Conservation (phyloP, 805 yeast species). For the Sungouiella thailandica region DNA sequence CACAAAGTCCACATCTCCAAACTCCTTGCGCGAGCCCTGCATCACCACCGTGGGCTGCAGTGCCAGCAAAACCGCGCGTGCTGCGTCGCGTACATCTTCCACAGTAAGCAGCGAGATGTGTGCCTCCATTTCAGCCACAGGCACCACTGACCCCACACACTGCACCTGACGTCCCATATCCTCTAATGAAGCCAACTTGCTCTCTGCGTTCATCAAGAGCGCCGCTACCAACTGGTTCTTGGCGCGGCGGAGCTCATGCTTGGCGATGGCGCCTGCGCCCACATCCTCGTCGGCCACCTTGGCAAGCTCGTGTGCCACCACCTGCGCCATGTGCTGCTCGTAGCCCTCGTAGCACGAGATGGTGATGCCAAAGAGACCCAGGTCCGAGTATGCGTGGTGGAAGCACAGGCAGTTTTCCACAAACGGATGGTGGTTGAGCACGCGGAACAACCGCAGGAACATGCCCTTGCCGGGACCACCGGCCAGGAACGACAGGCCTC, state of each 20-base stretch:
- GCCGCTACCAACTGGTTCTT: constrained; percentile 88
- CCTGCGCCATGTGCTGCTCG: constrained; percentile 76
- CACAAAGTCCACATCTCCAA: constrained; percentile 76
- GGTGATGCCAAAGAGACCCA: constrained; percentile 88
- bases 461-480: constrained; percentile 99
- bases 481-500: constrained; percentile 96
- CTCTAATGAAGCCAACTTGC: constrained; percentile 89
- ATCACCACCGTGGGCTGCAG: constrained; percentile 82
- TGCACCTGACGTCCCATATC: constrained; percentile 95
- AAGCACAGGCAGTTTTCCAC: constrained; percentile 85
- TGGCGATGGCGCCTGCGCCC: constrained; percentile 53
- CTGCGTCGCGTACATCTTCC: constrained; percentile 66
- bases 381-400: constrained; percentile 84
- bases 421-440: constrained; percentile 85
- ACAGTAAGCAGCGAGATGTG: constrained; percentile 67
- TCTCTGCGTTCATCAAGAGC: constrained; percentile 86
- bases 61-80: constrained; percentile 63
- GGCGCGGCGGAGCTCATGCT: constrained; percentile 78
- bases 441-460: constrained; percentile 91
- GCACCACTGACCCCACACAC: constrained; percentile 69
- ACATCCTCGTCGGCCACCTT: constrained; percentile 29
- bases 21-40: constrained; percentile 80
- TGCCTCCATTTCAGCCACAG: constrained; percentile 74
- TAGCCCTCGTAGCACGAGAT: constrained; percentile 83
- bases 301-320: constrained; percentile 49